Conservation (phyloP, 345 rosid genomes). For the Psidium friedrichsthalianum region DNA sequence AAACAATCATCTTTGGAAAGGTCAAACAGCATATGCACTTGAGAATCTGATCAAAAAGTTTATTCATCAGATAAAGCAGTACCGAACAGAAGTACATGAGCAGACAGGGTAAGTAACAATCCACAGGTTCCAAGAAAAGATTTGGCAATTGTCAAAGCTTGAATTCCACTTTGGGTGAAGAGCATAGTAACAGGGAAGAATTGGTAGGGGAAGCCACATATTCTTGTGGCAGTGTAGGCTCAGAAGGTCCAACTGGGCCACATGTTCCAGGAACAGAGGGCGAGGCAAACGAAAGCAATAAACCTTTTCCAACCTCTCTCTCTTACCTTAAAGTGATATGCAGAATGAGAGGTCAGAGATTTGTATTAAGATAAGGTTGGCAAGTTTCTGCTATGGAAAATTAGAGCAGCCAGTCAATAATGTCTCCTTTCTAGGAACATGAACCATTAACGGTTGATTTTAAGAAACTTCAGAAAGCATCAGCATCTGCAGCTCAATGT, state of each 20-base stretch:
- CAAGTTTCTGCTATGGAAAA: too few species aligned
- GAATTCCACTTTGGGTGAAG: constrained; percentile 7
- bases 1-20: background rate
- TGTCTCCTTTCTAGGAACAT: too few species aligned
- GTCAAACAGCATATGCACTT: rapidly evolving
- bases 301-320: background rate
- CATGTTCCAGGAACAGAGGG: constrained; percentile 5
- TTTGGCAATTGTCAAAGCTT: constrained; percentile 7
- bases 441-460: too few species aligned
- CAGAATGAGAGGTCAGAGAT: too few species aligned
- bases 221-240: background rate
- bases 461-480: too few species aligned
- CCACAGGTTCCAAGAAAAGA: constrained; percentile 6
- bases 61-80: background rate
- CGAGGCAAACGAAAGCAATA: constrained; percentile 14
- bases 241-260: background rate
- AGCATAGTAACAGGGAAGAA: constrained; percentile 5
- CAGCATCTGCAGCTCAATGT: too few species aligned
- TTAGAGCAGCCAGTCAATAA: too few species aligned
- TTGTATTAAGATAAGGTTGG: too few species aligned
- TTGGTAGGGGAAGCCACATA: background rate
- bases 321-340: too few species aligned
- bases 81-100: background rate
- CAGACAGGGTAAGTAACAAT: background rate
- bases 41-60: background rate